Percentiles rank a stretch among this genome's conserved stretches.
Evolutionary conservation across 495 filamentous ascomycete species (phyloP).

Genomic region (Aspergillus cavernicola): DNA sequence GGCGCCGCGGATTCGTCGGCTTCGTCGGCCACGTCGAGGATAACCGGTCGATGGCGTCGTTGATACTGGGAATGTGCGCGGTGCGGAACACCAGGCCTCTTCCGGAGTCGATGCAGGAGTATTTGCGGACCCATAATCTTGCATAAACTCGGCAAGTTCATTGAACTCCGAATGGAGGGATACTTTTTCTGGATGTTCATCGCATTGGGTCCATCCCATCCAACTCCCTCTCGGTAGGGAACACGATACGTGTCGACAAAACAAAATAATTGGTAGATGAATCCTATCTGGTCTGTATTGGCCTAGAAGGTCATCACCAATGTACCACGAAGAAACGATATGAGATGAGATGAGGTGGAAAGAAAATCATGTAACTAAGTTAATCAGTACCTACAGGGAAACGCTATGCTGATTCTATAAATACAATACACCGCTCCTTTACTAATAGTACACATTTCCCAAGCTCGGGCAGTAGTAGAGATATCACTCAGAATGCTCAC

Average conservation of each 20-base stretch:
- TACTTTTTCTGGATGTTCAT: no score
- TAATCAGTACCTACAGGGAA: neutral
- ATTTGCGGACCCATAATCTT: neutral
- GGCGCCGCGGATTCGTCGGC: conserved; percentile 8
- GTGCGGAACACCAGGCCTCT: neutral
- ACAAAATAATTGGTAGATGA: no score
- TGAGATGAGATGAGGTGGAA: no score
- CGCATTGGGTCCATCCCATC: no score
- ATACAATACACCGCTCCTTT: no score
- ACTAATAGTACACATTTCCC: neutral
- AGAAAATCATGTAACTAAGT: neutral
- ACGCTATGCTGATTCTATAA: neutral
- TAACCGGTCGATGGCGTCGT: conserved; percentile 12
- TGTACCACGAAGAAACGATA: no score
- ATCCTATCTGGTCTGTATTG: no score
- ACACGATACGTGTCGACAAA: no score
- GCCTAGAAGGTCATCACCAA: no score
- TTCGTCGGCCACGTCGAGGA: conserved; percentile 21
- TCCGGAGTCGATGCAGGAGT: neutral
- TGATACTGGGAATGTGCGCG: conserved; percentile 18
- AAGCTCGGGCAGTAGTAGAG: neutral
- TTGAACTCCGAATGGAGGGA: no score
- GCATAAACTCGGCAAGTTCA: neutral
- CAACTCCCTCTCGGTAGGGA: no score
- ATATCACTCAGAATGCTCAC: neutral